phyloP scores from a whole-genome alignment of 805 yeast genomes.

The Schwanniomyces sp. region DNA sequence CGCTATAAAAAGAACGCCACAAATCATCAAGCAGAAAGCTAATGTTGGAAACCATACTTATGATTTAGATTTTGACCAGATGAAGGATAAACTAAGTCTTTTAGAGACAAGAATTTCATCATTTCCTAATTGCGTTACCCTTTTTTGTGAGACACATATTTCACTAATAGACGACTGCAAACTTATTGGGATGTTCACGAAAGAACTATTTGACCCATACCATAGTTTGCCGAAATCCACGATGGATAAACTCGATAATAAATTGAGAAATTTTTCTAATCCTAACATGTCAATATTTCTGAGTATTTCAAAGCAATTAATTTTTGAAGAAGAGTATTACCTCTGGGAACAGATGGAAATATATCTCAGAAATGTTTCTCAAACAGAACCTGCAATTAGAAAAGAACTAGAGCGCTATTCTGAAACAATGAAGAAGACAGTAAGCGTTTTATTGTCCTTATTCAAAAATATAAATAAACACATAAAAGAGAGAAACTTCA shows the following conservation, averaged over 20 bases:
- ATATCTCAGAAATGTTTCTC: conserved; percentile 15
- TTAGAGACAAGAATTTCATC: conserved; percentile 15
- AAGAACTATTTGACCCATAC: conserved; percentile 21
- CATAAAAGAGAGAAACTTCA: conserved; percentile 28
- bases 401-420: conserved; percentile 10
- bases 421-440: conserved; percentile 10
- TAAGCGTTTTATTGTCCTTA: conserved; percentile 12
- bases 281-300: conserved; percentile 5
- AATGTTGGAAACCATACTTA: conserved; percentile 26
- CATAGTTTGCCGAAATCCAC: conserved; percentile 10
- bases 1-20: conserved; percentile 29
- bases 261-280: conserved; percentile 3
- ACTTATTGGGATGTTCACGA: conserved; percentile 15
- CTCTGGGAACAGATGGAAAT: conserved; percentile 19
- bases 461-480: conserved; percentile 24
- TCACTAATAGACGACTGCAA: conserved; percentile 7
- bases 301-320: conserved; percentile 5
- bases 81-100: conserved; percentile 17
- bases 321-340: conserved; percentile 11
- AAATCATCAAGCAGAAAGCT: conserved; percentile 26
- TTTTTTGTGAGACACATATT: conserved; percentile 6
- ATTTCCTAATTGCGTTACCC: conserved; percentile 13
- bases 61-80: conserved; percentile 38
- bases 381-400: conserved; percentile 12
- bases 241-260: conserved; percentile 5